These are phyloP conservation scores for Mortierella sp. DNA, from an alignment of 371 early-diverging fungal species.

Conservation along the genomic window DNA sequence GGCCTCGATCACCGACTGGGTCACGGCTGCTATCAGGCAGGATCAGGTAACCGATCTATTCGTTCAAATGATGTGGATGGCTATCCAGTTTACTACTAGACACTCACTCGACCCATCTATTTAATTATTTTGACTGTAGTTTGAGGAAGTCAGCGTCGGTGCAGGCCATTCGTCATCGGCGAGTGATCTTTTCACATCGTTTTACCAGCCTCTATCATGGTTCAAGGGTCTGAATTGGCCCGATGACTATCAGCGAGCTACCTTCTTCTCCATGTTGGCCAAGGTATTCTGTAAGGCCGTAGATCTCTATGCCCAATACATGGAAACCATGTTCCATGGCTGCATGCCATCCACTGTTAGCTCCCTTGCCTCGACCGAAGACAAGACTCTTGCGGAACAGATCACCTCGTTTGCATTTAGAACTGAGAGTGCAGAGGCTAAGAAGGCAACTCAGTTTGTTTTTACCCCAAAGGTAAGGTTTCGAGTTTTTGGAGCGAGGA, in stretches of 20 bases:
- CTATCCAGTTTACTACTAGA: conserved; percentile 7
- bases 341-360: conserved; percentile 42
- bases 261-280: conserved; percentile 76
- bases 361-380: conserved; percentile 38
- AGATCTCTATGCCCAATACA: conserved; percentile 58
- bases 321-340: conserved; percentile 56
- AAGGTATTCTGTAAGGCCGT: conserved; percentile 64
- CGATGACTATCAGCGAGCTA: conserved; percentile 71
- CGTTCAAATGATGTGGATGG: too few relatives aligned
- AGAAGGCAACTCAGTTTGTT: conserved; percentile 61
- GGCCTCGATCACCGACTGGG: conserved; percentile 68
- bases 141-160: conserved; percentile 65
- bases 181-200: conserved; percentile 80
- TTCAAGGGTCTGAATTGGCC: conserved; percentile 83
- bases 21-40: conserved; percentile 68
- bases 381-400: conserved; percentile 55
- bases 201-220: conserved; percentile 79
- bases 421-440: conserved; percentile 55
- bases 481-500: background rate
- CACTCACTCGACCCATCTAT: background rate
- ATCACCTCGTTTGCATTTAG: conserved; percentile 54
- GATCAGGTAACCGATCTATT: conserved; percentile 61
- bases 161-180: conserved; percentile 84
- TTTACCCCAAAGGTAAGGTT: conserved; percentile 63
- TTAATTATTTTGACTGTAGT: conserved; percentile 52